Evolutionary conservation across 2,329 filamentous ascomycete genomes (phyloP).

Genomic region (Bisporella sp.): DNA sequence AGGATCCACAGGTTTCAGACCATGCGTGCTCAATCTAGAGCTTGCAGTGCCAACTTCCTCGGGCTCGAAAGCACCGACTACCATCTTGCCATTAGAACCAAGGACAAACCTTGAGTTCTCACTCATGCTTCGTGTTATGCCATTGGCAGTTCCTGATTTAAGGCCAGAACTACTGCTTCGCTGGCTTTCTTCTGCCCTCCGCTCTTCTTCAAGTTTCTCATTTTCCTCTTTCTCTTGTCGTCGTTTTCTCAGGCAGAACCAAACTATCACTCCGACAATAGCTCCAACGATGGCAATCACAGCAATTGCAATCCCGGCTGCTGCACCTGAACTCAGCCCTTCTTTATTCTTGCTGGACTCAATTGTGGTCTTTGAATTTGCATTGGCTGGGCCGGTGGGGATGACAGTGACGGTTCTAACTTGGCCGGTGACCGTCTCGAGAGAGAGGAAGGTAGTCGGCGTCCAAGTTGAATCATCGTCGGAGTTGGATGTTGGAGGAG

Average conservation of each 20-base stretch:
- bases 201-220: constrained; percentile 29
- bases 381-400: constrained; percentile 32
- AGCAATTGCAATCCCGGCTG: constrained; percentile 47
- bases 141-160: neutral
- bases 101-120: constrained; percentile 29
- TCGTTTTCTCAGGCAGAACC: constrained; percentile 39
- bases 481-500: constrained; percentile 2
- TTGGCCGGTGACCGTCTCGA: constrained; percentile 50
- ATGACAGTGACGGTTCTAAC: constrained; percentile 48
- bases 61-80: constrained; percentile 26
- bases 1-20: constrained; percentile 54
- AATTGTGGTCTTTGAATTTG: constrained; percentile 6
- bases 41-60: constrained; percentile 9
- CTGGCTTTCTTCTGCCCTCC: constrained; percentile 13
- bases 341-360: constrained; percentile 16
- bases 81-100: constrained; percentile 26
- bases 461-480: constrained; percentile 21
- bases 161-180: neutral
- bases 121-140: constrained; percentile 27
- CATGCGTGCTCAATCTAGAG: constrained; percentile 37
- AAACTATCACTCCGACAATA: constrained; percentile 28
- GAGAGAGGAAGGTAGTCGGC: constrained; percentile 29
- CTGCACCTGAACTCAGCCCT: constrained; percentile 38
- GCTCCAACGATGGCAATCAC: constrained; percentile 37
- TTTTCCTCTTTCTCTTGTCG: constrained; percentile 24